phyloP scores from a whole-genome alignment of 345 rosid species.

The Jatropha curcas region DNA sequence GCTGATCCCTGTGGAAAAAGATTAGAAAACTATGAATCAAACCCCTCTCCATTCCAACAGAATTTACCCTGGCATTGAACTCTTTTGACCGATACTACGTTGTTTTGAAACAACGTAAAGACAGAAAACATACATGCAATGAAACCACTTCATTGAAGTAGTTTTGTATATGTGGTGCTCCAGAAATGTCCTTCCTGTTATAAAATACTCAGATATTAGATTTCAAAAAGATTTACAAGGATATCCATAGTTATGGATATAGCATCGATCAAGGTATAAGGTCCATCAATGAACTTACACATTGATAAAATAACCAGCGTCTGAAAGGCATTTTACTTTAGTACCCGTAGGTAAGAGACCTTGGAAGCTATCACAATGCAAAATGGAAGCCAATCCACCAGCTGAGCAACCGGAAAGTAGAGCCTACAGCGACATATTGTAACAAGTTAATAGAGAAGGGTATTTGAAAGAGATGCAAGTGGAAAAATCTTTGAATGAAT shows the following conservation, averaged over 20 bases:
- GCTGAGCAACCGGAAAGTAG: conserved; percentile 94
- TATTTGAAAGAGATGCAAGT: not conserved
- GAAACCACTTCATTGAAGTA: conserved; percentile 71
- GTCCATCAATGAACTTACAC: conserved; percentile 52
- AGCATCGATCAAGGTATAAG: conserved; percentile 15
- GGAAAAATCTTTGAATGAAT: not conserved
- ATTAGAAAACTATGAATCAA: conserved; percentile 4
- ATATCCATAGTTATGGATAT: not conserved
- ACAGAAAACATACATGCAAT: conserved; percentile 62
- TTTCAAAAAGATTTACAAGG: not conserved
- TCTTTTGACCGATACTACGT: not conserved
- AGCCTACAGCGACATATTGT: conserved; percentile 46
- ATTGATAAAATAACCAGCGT: conserved; percentile 92
- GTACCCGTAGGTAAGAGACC: conserved; percentile 61
- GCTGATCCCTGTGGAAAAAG: conserved; percentile 60
- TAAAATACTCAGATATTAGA: conserved; percentile 16
- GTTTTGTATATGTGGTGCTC: conserved; percentile 53
- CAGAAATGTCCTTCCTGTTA: conserved; percentile 76
- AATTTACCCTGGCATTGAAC: not conserved
- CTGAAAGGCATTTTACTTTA: conserved; percentile 87
- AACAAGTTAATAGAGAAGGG: conserved; percentile 3
- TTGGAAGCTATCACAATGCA: conserved; percentile 85
- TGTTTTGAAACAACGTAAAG: not conserved
- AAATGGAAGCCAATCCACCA: conserved; percentile 83
- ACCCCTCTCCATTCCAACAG: not conserved